Conservation (phyloP, 2,329 filamentous ascomycete species). For the Aspergillus candidus region DNA sequence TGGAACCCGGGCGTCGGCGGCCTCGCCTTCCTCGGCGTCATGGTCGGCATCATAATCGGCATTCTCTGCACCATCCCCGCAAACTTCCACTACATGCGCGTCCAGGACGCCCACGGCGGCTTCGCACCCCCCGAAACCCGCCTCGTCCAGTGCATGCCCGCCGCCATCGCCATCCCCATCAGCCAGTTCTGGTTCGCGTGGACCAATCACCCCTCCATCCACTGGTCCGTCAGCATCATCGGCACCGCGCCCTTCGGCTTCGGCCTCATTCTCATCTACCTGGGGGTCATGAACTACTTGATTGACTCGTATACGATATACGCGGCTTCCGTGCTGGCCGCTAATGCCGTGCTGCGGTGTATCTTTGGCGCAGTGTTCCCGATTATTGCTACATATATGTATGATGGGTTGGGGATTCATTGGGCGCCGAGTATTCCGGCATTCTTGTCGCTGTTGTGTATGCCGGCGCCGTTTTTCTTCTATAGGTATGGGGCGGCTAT, state of each 20-base stretch:
- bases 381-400: conserved; percentile 3
- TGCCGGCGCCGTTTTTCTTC: conserved; percentile 1
- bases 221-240: conserved; percentile 3
- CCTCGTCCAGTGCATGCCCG: conserved; percentile 3
- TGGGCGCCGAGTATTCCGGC: conserved; percentile 2
- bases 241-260: conserved; percentile 2
- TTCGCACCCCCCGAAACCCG: conserved; percentile 4
- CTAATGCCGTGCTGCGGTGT: too few species aligned
- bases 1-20: conserved; percentile 2
- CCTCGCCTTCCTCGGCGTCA: conserved; percentile 4
- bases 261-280: conserved; percentile 3
- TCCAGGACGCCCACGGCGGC: neutral
- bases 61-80: conserved; percentile 1
- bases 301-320: conserved; percentile 5
- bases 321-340: neutral
- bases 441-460: conserved; percentile 3
- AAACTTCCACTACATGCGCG: conserved; percentile 1
- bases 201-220: conserved; percentile 3
- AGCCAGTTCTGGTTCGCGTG: conserved; percentile 6
- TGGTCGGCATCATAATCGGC: conserved; percentile 2
- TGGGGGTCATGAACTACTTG: conserved; percentile 3
- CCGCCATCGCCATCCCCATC: conserved; percentile 1
- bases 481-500: neutral
- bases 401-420: conserved; percentile 1
- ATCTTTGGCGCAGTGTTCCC: conserved; percentile 1